Conservation (phyloP, 192 early-diverging fungal genomes). For the Mycoemilia scoparia region DNA sequence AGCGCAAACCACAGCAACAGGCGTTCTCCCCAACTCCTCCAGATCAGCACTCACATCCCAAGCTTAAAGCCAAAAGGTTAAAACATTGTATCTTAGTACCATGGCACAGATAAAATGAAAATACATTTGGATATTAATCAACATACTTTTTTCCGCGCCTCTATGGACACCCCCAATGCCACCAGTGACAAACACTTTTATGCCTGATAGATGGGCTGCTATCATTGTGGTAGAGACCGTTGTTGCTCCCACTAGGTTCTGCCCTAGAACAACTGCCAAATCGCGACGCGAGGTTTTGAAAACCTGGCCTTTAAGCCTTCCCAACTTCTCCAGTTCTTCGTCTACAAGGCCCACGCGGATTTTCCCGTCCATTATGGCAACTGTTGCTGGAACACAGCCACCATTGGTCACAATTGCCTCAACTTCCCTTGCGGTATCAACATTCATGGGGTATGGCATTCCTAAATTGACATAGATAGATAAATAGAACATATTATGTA, state of each 20-base stretch:
- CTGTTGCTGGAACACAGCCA: conserved; percentile 70
- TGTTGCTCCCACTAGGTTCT: conserved; percentile 61
- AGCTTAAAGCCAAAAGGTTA: no score
- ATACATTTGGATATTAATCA: no score
- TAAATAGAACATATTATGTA: not conserved
- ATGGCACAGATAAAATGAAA: no score
- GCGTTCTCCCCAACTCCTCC: conserved; percentile 73
- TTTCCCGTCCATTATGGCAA: conserved; percentile 73
- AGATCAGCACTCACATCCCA: conserved; percentile 90
- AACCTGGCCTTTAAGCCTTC: conserved; percentile 35
- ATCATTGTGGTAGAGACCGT: conserved; percentile 87
- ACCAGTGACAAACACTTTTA: conserved; percentile 85
- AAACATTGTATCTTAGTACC: no score
- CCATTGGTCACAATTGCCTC: conserved; percentile 53
- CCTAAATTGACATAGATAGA: no score
- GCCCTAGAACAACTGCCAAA: conserved; percentile 53
- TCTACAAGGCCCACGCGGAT: conserved; percentile 62
- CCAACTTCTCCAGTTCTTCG: conserved; percentile 42
- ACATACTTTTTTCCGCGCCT: conserved; percentile 53
- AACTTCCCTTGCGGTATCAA: conserved; percentile 63
- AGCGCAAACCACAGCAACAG: conserved; percentile 88
- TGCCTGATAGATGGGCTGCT: conserved; percentile 70
- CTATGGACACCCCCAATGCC: conserved; percentile 95
- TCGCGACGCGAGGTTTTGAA: conserved; percentile 76
- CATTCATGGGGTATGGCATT: conserved; percentile 87